phyloP scores from a whole-genome alignment of 345 rosid genomes.

The Populus ilicifolia region DNA sequence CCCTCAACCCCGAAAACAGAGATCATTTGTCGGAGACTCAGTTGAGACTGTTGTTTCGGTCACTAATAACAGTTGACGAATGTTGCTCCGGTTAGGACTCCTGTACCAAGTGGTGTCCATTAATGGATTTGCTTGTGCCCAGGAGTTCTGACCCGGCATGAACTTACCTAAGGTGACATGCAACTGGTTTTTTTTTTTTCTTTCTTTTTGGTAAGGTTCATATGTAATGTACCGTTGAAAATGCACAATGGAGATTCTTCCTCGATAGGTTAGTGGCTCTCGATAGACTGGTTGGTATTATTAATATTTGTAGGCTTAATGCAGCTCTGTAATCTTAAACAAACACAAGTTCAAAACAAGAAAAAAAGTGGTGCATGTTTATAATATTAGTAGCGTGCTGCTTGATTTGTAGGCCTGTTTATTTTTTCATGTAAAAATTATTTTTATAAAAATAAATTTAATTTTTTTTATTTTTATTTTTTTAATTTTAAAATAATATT shows the following conservation, averaged over 20 bases:
- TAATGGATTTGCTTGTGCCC: constrained; percentile 27
- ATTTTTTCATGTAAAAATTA: no score
- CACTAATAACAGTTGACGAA: constrained; percentile 22
- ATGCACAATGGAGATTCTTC: constrained; percentile 24
- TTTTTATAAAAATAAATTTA: no score
- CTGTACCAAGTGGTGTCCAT: constrained; percentile 21
- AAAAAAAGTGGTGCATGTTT: constrained; percentile 26
- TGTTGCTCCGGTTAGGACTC: constrained; percentile 21
- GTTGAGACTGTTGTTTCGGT: constrained; percentile 17
- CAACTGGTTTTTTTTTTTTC: constrained; percentile 21
- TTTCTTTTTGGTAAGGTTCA: constrained; percentile 29
- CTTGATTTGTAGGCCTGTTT: not conserved
- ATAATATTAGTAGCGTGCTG: constrained; percentile 12
- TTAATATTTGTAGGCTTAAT: constrained; percentile 24
- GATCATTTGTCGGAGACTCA: constrained; percentile 8
- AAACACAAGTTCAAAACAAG: not conserved
- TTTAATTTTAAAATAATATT: no score
- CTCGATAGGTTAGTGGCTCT: constrained; percentile 31
- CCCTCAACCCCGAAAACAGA: constrained; percentile 9
- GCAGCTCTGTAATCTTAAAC: constrained; percentile 38
- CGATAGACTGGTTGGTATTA: constrained; percentile 28
- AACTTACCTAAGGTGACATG: constrained; percentile 25
- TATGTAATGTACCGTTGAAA: constrained; percentile 15
- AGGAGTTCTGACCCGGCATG: constrained; percentile 30
- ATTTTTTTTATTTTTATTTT: no score